Conservation (phyloP, 345 rosid species). For the Tarenaya hassleriana region DNA sequence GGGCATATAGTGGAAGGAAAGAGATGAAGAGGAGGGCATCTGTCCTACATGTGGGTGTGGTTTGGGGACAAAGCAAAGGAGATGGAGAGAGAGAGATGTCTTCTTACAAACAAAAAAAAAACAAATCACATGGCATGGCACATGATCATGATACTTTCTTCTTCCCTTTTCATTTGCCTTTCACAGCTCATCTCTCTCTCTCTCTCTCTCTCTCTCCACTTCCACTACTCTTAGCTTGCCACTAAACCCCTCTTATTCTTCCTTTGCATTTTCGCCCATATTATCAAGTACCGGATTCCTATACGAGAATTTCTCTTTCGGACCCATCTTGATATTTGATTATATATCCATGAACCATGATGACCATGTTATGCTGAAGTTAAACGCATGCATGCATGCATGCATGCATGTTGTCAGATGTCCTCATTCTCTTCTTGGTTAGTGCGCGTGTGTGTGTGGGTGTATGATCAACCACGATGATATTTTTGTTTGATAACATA, state of each 20-base stretch:
- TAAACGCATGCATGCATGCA: too few species aligned
- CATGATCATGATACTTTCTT: slow-evolving; percentile 32
- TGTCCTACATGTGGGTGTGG: slow-evolving; percentile 31
- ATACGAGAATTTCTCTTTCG: too few species aligned
- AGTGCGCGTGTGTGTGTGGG: too few species aligned
- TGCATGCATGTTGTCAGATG: too few species aligned
- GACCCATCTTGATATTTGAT: slow-evolving; percentile 19
- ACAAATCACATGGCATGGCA: slow-evolving; percentile 37
- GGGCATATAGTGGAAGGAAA: too few species aligned
- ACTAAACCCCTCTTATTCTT: slow-evolving; percentile 20
- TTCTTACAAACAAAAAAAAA: not conserved
- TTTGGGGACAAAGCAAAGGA: slow-evolving; percentile 30
- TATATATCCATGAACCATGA: too few species aligned
- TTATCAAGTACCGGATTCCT: slow-evolving; percentile 10
- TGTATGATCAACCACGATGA: too few species aligned
- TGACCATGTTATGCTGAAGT: too few species aligned
- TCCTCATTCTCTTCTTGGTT: too few species aligned
- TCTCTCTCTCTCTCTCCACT: slow-evolving; percentile 26
- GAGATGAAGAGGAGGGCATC: too few species aligned
- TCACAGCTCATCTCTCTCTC: slow-evolving; percentile 33
- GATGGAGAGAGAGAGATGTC: slow-evolving; percentile 15
- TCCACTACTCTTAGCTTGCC: slow-evolving; percentile 34
- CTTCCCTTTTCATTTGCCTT: slow-evolving; percentile 24
- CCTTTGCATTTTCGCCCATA: slow-evolving; percentile 14
- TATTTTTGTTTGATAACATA: too few species aligned